Evolutionary conservation across 176 grass and related monocot species (phyloP), one percentile per base, ranked within the genome.

Genomic region (Zoysia pacifica): DNA sequence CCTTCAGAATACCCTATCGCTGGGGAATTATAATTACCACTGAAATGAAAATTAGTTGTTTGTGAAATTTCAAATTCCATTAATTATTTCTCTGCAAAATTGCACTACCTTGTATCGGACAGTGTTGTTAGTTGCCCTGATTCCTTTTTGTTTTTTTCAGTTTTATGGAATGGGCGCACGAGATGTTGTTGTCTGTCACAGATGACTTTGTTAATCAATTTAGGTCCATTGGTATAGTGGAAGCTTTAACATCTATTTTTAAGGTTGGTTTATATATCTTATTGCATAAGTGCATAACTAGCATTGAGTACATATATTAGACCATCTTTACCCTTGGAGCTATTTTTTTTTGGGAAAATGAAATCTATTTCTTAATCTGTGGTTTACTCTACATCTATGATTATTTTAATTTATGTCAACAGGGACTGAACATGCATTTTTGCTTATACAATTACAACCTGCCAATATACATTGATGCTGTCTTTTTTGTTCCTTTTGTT

Each of bases 211-310:
- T 83, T 14, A 81, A 89, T 76, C 89, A 94, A 74, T 98, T 98
- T 86, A 94, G 79, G 66, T 92, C 91, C 69, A 83, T 98, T 78
- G 95, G 95, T 83, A 81, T 94, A 88, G 86, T 92, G 65, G 95
- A 98, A 94, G 90, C 92, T 73, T 84, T 98, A 89, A 86, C 92
- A 64, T 94, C 90, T 74, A 91, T 98, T 85, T 98, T 98, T 91
- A 98, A 94, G 95, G 95, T 98, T 76, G 67, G 84, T 75, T 19
- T 51, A 48, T 36, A 9, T 36, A 9, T 38, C 81, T 64, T 80
- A 6, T 82, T 69, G 63, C 18, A 76, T 41, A 55, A 28, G 28
- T 28, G 28, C 28, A 28, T 28, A 87, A 53, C 8, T 13, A 48
- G 41, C 50, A 76, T 72, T 72, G 49, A 81, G 19, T 37, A 77